phyloP scores from a whole-genome alignment of 768 basidiomycete genomes.

The Thelephora ganbajun region DNA sequence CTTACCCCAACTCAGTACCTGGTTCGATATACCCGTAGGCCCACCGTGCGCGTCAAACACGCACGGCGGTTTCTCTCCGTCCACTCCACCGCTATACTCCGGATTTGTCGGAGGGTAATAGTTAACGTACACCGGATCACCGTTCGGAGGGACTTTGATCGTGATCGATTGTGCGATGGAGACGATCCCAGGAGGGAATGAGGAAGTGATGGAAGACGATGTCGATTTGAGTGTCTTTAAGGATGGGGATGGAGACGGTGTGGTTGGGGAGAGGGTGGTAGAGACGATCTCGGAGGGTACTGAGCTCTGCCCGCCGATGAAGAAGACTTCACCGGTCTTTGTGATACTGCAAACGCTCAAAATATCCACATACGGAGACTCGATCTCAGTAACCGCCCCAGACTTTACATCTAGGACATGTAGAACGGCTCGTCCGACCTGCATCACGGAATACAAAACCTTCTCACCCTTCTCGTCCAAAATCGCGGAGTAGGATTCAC shows the following conservation, averaged over 20 bases:
- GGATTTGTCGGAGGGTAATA: slow-evolving; percentile 61
- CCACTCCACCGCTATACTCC: slow-evolving; percentile 30
- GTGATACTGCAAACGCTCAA: slow-evolving; percentile 22
- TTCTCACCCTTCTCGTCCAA: slow-evolving; percentile 21
- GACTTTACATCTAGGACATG: slow-evolving; percentile 18
- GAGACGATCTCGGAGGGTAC: slow-evolving; percentile 22
- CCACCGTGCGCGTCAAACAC: slow-evolving; percentile 59
- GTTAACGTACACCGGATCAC: slow-evolving; percentile 40
- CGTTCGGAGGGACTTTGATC: slow-evolving; percentile 20
- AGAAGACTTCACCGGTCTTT: slow-evolving; percentile 19
- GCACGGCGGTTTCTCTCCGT: slow-evolving; percentile 52
- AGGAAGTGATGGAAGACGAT: background rate
- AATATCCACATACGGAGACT: slow-evolving; percentile 30
- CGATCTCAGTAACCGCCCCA: slow-evolving; percentile 18
- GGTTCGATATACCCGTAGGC: slow-evolving; percentile 36
- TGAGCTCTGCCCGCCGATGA: slow-evolving; percentile 29
- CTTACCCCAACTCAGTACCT: slow-evolving; percentile 37
- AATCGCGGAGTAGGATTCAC: slow-evolving; percentile 31
- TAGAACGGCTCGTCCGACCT: slow-evolving; percentile 20
- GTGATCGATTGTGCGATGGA: slow-evolving; percentile 36
- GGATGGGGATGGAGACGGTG: slow-evolving; percentile 6
- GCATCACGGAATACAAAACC: slow-evolving; percentile 19
- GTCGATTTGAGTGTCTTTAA: background rate
- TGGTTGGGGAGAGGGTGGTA: slow-evolving; percentile 14
- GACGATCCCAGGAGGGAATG: slow-evolving; percentile 20